phyloP scores from a whole-genome alignment of 208 protist species.

The Acanthamoeba culbertsoni region DNA sequence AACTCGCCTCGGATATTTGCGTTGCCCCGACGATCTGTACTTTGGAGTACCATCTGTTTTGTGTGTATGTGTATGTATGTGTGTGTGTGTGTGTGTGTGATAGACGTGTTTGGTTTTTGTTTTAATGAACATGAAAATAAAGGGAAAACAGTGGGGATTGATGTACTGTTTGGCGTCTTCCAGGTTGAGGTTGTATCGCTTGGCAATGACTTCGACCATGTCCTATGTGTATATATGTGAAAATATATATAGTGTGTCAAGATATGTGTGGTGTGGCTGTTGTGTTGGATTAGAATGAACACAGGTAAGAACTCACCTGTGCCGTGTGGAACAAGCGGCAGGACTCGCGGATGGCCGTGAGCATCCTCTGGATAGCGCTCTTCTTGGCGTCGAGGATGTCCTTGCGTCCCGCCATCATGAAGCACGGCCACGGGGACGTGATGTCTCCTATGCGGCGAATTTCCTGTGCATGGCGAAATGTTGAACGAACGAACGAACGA shows the following conservation, averaged over 20 bases:
- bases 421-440: constrained; percentile 67
- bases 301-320: background rate
- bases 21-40: constrained; percentile 51
- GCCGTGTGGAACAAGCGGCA: constrained; percentile 55
- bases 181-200: constrained; percentile 41
- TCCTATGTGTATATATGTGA: background rate
- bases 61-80: background rate
- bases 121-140: background rate
- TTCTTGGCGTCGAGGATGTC: background rate
- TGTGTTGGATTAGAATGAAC: background rate
- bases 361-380: constrained; percentile 24
- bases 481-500: too few relatives aligned
- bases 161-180: constrained; percentile 58
- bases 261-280: too few relatives aligned
- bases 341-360: constrained; percentile 53
- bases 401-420: constrained; percentile 56
- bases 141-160: background rate
- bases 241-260: too few relatives aligned
- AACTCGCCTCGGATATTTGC: background rate
- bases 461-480: too few relatives aligned
- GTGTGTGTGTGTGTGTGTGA: too few relatives aligned
- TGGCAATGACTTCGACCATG: constrained; percentile 30
- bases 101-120: too few relatives aligned
- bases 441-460: constrained; percentile 61
- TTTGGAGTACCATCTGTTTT: constrained; percentile 52